Evolutionary conservation across 2,329 filamentous ascomycete genomes (phyloP), one percentile per base, ranked within the genome.

Genomic region (Colletotrichum sp.): DNA sequence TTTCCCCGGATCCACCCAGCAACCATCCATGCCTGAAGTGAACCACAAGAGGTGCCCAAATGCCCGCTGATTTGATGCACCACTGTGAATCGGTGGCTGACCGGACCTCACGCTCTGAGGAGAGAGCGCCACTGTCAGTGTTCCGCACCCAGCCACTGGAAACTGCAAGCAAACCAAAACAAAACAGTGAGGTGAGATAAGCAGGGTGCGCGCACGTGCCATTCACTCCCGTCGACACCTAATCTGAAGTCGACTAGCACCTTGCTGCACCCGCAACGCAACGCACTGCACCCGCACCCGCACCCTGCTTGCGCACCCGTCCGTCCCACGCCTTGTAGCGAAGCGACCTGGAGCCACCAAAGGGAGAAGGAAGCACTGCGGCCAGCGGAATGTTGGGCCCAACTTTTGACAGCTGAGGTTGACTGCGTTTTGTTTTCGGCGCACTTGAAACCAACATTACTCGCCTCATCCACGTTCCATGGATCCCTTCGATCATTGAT

Each of bases 361-460:
- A 63, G 59, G 26, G 59, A 63, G 13, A 32, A 62, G 28, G 65
- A 39, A 52, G 39, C 62, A 28, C 32, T 36, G 57, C 65, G 21
- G 36, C 67, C 59, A 71, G 71, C 55, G 75, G 75, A 76, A 76
- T 75, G 66, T 71, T 76, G 71, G 68, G 75, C 71, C 75, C 67
- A 75, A 75, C 70, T 75, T 67, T 67, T 75, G 66, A 71, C 62
- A 75, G 75, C 66, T 75, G 60, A 68, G 44, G 62, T 65, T 55
- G 65, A 39, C 71, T 71, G 72, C 71, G 36, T 57, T 75, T 65
- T 69, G 71, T 76, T 76, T 68, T 57, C 75, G 67, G 60, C 44
- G 66, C 71, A 75, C 39, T 76, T 75, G 75, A 76, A 76, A 76
- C 75, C 71, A 68, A 75, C 62, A 57, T 65, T 73, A 73, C 34